These are phyloP conservation scores for Flaveria linearis DNA, from an alignment of 129 eudicot species.

Conservation along the genomic window DNA sequence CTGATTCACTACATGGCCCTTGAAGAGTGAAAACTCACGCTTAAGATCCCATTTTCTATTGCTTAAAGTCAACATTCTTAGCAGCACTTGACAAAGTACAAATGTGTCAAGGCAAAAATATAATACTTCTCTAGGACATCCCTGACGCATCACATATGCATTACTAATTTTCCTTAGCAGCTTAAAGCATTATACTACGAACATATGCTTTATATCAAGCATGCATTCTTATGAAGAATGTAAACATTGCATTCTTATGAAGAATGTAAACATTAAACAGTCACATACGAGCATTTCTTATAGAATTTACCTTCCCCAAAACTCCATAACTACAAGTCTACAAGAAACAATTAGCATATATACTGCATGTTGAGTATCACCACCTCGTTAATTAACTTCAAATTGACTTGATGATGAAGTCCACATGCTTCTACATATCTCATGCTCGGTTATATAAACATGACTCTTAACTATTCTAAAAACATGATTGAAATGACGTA, in stretches of 20 bases:
- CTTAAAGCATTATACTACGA: neutral
- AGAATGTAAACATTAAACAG: neutral
- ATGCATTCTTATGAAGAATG: neutral
- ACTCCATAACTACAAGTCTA: neutral
- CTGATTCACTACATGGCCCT: neutral
- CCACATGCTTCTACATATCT: neutral
- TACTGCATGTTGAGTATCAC: neutral
- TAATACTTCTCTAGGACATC: neutral
- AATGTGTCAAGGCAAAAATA: neutral
- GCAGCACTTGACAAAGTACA: neutral
- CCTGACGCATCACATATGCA: conserved; percentile 2
- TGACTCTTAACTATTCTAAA: neutral
- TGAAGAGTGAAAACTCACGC: neutral
- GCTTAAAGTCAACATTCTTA: neutral
- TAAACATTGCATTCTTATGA: neutral
- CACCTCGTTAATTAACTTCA: neutral
- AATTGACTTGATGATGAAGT: neutral
- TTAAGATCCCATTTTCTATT: neutral
- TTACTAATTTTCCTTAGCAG: neutral
- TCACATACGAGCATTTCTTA: neutral
- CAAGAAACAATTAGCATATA: neutral
- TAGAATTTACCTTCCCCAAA: neutral
- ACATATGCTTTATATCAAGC: neutral
- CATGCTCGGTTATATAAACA: neutral
- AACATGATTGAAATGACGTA: neutral